Conservation (phyloP, 495 filamentous ascomycete species). For the Trichoderma asperelloides region DNA sequence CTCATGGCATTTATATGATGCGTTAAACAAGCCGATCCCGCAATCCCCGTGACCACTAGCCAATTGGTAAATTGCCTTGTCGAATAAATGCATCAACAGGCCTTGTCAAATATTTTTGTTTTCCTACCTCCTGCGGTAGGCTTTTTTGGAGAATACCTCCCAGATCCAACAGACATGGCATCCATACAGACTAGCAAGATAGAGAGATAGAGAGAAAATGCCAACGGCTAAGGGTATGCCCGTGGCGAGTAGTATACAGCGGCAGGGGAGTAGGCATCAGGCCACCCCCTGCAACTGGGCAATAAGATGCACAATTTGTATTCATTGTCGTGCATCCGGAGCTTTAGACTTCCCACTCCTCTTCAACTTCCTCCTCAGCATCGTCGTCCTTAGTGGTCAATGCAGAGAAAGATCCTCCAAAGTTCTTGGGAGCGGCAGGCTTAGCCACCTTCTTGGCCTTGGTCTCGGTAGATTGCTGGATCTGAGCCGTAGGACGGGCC, state of each 20-base stretch:
- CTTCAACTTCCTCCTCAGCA: conserved; percentile 32
- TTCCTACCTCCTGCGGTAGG: neutral
- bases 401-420: conserved; percentile 35
- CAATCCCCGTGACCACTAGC: neutral
- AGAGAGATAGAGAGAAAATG: neutral
- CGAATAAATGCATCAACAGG: neutral
- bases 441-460: conserved; percentile 16
- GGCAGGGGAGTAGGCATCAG: neutral
- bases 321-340: neutral
- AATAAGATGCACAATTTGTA: neutral
- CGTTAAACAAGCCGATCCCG: neutral
- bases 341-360: conserved; percentile 41
- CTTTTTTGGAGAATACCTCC: neutral
- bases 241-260: neutral
- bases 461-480: conserved; percentile 14
- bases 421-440: conserved; percentile 21
- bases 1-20: neutral
- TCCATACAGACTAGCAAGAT: neutral
- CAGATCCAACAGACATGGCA: neutral
- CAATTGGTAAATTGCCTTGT: neutral
- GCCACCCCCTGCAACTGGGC: neutral
- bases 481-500: neutral
- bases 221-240: neutral
- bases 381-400: conserved; percentile 31
- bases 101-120: neutral